Evolutionary conservation across 2,329 filamentous ascomycete genomes (phyloP), one percentile per base, ranked within the genome.

Genomic region (Cladosporium colombiae): DNA sequence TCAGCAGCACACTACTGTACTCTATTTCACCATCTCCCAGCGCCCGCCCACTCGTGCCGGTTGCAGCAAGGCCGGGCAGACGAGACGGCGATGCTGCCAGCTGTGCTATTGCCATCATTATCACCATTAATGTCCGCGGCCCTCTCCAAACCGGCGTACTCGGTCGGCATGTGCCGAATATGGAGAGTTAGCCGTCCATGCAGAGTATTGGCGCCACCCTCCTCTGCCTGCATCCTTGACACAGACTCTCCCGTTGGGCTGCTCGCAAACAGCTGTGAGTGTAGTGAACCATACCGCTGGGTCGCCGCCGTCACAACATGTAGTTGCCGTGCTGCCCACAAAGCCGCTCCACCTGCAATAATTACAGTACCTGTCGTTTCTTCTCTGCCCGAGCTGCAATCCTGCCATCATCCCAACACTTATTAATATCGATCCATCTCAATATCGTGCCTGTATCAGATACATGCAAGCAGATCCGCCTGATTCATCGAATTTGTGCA

Each of bases 241-340:
- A 62, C 59, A 62, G 60, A 62, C 60, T 62, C 46, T 55, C 60
- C 61, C 61, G 61, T 63, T 63, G 61, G 61, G 50, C 61, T 52
- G 33, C 46, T 62, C 31, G 60, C 60, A 56, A 63, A 63, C 61
- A 63, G 60, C 61, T 63, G 23, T 44, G 50, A 63, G 50, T 31
- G 61, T 29, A 46, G 61, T 56, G 61, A 63, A 63, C 61, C 61
- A 63, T 63, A 63, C 61, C 61, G 50, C 61, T 63, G 61, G 61
- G 61, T 63, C 60, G 60, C 61, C 61, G 50, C 61, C 61, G 61
- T 63, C 61, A 52, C 61, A 63, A 56, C 61, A 63, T 55, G 61
- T 63, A 56, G 52, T 56, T 49, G 50, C 61, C 61, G 50, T 46
- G 50, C 50, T 63, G 61, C 50, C 61, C 61, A 56, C 61, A 46